Conservation (phyloP, 768 basidiomycete genomes). For the Agaricus sinodeliciosus region DNA sequence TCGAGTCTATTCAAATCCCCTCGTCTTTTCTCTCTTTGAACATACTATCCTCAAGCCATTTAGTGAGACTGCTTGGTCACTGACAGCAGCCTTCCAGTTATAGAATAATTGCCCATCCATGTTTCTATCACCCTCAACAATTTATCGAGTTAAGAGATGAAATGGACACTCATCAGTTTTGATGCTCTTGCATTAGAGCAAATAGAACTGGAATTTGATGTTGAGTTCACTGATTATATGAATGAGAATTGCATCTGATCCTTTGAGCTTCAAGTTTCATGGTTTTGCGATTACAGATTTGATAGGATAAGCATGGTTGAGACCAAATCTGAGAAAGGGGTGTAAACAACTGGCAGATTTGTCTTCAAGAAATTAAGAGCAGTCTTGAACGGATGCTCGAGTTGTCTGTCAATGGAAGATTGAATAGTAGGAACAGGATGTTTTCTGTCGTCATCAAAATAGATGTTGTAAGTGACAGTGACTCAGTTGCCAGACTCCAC, state of each 20-base stretch:
- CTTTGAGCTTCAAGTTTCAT: background rate
- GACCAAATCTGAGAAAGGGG: conserved; percentile 13
- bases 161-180: background rate
- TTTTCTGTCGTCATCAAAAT: conserved; percentile 13
- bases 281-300: background rate
- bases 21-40: too few relatives aligned
- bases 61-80: too few relatives aligned
- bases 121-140: background rate
- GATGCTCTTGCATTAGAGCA: too few relatives aligned
- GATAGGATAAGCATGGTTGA: conserved; percentile 9
- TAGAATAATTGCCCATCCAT: too few relatives aligned
- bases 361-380: conserved; percentile 1
- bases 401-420: background rate
- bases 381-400: conserved; percentile 5
- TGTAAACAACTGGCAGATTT: conserved; percentile 9
- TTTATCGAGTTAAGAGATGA: background rate
- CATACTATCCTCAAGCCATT: too few relatives aligned
- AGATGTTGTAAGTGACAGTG: conserved; percentile 36
- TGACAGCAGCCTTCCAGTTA: too few relatives aligned
- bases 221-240: too few relatives aligned
- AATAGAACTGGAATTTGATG: too few relatives aligned
- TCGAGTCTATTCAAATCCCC: too few relatives aligned
- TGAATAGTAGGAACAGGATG: background rate
- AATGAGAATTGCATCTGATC: background rate
- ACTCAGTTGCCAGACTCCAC: conserved; percentile 32